Evolutionary conservation across 495 filamentous ascomycete species (phyloP), one percentile per base, ranked within the genome.

Genomic region (Acidomyces sp.): DNA sequence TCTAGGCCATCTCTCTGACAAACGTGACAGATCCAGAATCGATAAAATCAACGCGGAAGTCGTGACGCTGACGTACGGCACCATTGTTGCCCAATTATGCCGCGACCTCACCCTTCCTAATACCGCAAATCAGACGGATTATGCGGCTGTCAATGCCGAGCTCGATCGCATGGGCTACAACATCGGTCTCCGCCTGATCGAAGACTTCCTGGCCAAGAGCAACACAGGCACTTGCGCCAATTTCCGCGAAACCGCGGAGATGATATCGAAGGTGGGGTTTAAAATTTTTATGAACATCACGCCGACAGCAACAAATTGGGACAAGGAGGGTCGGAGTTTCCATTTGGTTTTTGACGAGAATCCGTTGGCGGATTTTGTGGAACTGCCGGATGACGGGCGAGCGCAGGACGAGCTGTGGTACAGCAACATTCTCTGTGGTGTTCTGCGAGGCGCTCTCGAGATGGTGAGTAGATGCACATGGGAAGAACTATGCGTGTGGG

Each of bases 131-230:
- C 95, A 96, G 28, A 77, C 75, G 45, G 80, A 95, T 61, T 97
- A 97, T 53, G 69, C 74, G 36, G 83, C 96, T 58, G 88, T 85
- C 58, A 97, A 97, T 65, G 84, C 85, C 63, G 90, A 97, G 58
- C 68, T 97, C 32, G 90, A 97, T 56, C 92, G 85, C 64, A 97
- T 97, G 90, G 90, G 90, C 26, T 93, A 96, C 68, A 95, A 94
- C 51, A 96, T 97, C 43, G 90, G 90, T 6, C 71, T 96, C 60
- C 82, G 90, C 19, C 66, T 97, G 50, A 94, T 97, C 57, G 90
- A 97, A 52, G 90, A 97, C 59, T 97, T 93, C 58, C 76, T 97
- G 27, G 90, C 90, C 47, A 95, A 94, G 61, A 85, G 85, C 10
- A 85, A 80, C 45, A 80, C 80, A 12, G 82, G 84, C 54, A 72